Evolutionary conservation across 2,329 filamentous ascomycete genomes (phyloP), one percentile per base, ranked within the genome.

Genomic region (Aspergillus vadensis): DNA sequence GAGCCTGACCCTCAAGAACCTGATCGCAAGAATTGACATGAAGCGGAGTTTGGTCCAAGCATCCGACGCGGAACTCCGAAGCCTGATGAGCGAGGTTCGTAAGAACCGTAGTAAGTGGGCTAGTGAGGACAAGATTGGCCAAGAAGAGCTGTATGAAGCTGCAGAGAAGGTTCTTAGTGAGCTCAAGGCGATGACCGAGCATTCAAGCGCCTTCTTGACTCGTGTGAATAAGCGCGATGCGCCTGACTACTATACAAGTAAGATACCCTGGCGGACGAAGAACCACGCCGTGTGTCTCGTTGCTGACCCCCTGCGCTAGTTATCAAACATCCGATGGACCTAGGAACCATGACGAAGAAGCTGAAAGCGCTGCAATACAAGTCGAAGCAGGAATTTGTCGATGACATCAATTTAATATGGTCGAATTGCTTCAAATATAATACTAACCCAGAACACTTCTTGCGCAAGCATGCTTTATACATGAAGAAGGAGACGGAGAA

Each of bases 71-170:
- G 94, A 99, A 73, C 82, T 99, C 61, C 88, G 95, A 61, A 91
- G 90, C 53, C 81, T 99, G 60, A 97, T 99, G 85, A 97, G 95
- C 70, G 95, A 99, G 77, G 95, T 99, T 17, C 87, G 95, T 65
- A 99, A 98, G 77, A 98, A 98, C 69, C 85, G 95, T 70, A 98
- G 94, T 77, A 99, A 99, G 79, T 99, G 95, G 95, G 94, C 95
- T 3, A 98, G 91, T 74, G 95, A 98, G 76, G 95, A 99, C 69
- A 95, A 96, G 68, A 90, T 99, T 63, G 94, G 95, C 61, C 95
- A 99, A 77, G 95, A 99, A 77, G 95, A 99, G 77, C 83, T 99
- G 5, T 99, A 99, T 74, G 95, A 99, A 79, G 92, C 95, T 10
- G 84, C 95, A 14, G 95, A 99, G 76, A 98, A 98, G 80, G 95